Evolutionary conservation across 228 moss, liverwort and hornwort species (phyloP).

Genomic region (Sphagnum fallax): DNA sequence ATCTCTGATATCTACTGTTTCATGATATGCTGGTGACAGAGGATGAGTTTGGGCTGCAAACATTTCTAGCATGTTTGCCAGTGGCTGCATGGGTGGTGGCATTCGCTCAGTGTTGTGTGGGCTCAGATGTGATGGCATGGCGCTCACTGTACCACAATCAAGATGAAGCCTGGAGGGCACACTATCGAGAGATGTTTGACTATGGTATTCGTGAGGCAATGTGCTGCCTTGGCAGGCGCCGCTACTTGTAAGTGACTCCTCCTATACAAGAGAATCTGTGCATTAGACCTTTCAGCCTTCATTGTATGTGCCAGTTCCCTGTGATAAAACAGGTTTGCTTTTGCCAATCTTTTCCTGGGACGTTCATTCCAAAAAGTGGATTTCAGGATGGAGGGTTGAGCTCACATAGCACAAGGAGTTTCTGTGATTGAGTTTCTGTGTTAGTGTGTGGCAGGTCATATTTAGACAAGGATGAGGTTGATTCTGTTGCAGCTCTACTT

Average conservation of each 20-base stretch:
- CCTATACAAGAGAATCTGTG: too few species aligned
- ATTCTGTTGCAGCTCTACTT: slow-evolving; percentile 69
- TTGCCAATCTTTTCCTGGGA: too few species aligned
- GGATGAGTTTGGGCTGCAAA: slow-evolving; percentile 4
- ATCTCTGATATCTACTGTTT: too few species aligned
- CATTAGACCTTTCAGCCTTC: too few species aligned
- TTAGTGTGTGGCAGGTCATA: too few species aligned
- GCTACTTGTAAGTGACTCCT: slow-evolving; percentile 54
- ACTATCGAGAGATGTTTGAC: slow-evolving; percentile 88
- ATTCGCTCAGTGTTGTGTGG: slow-evolving; percentile 69
- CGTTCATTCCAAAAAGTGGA: too few species aligned
- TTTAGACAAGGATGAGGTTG: slow-evolving; percentile 68
- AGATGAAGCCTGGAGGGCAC: slow-evolving; percentile 81
- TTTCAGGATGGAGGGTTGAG: too few species aligned
- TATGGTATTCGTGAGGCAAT: slow-evolving; percentile 79
- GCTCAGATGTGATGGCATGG: slow-evolving; percentile 85
- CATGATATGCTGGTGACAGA: too few species aligned
- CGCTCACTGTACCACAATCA: slow-evolving; percentile 67
- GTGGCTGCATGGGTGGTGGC: slow-evolving; percentile 41
- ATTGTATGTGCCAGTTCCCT: too few species aligned
- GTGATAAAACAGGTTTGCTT: too few species aligned
- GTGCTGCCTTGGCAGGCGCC: slow-evolving; percentile 76
- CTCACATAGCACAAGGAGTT: too few species aligned
- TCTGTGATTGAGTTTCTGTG: too few species aligned
- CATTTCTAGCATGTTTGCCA: slow-evolving; percentile 37